Percentiles rank a stretch among this genome's conserved stretches.
phyloP scores from a whole-genome alignment of 345 rosid genomes.

The Pistacia vera region DNA sequence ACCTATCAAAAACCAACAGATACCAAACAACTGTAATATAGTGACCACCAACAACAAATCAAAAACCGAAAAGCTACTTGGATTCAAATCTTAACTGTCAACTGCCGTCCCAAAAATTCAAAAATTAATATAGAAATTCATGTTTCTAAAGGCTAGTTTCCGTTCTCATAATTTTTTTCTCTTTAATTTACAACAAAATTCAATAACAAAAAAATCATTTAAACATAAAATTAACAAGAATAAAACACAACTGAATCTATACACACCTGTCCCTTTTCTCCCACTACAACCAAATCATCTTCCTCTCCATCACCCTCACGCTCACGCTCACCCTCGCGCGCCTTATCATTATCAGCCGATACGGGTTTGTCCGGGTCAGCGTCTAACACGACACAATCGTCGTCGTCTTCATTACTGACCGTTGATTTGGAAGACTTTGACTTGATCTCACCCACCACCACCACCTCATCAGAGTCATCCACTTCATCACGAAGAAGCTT shows the following conservation, averaged over 20 bases:
- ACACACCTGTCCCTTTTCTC: constrained; percentile 51
- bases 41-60: background rate
- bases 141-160: background rate
- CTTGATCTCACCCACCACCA: constrained; percentile 54
- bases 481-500: constrained; percentile 25
- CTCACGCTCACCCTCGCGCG: background rate
- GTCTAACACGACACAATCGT: constrained; percentile 63
- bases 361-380: constrained; percentile 59
- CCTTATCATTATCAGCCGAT: constrained; percentile 16
- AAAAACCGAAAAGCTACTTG: background rate
- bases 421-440: constrained; percentile 20
- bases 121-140: too few relatives aligned
- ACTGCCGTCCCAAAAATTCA: background rate
- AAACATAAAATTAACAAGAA: background rate
- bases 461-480: constrained; percentile 47
- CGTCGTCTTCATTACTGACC: constrained; percentile 34
- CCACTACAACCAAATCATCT: constrained; percentile 54
- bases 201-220: background rate
- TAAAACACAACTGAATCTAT: background rate
- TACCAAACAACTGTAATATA: background rate
- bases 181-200: background rate
- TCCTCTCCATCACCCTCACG: constrained; percentile 12
- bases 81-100: background rate
- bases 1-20: background rate
- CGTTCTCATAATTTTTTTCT: background rate